phyloP scores from a whole-genome alignment of 306 rosid genomes.

The Carpinus fangiana region DNA sequence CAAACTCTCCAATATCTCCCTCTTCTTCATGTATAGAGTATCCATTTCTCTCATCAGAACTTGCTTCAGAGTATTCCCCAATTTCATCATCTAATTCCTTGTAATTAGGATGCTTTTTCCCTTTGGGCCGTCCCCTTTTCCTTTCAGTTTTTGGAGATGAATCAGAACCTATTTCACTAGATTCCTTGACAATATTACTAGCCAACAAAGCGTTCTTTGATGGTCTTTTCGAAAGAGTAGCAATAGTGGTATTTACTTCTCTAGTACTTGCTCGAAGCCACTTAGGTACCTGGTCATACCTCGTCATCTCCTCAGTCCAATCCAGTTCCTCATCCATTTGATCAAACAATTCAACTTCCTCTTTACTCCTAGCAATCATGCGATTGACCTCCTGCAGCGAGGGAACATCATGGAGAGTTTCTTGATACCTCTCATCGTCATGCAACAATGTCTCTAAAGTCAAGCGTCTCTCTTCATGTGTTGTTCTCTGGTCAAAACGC shows the following conservation, averaged over 20 bases:
- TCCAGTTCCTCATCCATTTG: slow-evolving; percentile 97
- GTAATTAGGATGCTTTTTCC: slow-evolving; percentile 67
- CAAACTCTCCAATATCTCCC: slow-evolving; percentile 81
- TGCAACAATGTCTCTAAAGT: slow-evolving; percentile 93
- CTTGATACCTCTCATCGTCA: slow-evolving; percentile 96
- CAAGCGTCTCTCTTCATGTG: slow-evolving; percentile 95
- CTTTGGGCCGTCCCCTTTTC: slow-evolving; percentile 84
- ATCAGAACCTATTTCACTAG: slow-evolving; percentile 74
- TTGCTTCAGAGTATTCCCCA: slow-evolving; percentile 83
- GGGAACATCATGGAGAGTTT: slow-evolving; percentile 91
- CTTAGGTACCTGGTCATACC: slow-evolving; percentile 77
- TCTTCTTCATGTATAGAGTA: slow-evolving; percentile 84
- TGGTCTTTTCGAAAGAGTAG: slow-evolving; percentile 74
- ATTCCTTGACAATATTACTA: slow-evolving; percentile 54
- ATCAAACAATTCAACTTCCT: slow-evolving; percentile 86
- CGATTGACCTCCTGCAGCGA: slow-evolving; percentile 95
- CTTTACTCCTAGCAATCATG: slow-evolving; percentile 93
- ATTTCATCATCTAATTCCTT: slow-evolving; percentile 86
- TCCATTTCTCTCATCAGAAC: slow-evolving; percentile 82
- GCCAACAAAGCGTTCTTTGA: slow-evolving; percentile 59
- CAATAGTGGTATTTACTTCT: slow-evolving; percentile 77
- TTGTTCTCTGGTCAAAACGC: slow-evolving; percentile 98
- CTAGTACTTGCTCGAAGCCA: slow-evolving; percentile 86
- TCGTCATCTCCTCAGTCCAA: slow-evolving; percentile 88
- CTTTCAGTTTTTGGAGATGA: slow-evolving; percentile 63